Conservation (phyloP, 2,329 filamentous ascomycete genomes). For the Pyricularia sp. region DNA sequence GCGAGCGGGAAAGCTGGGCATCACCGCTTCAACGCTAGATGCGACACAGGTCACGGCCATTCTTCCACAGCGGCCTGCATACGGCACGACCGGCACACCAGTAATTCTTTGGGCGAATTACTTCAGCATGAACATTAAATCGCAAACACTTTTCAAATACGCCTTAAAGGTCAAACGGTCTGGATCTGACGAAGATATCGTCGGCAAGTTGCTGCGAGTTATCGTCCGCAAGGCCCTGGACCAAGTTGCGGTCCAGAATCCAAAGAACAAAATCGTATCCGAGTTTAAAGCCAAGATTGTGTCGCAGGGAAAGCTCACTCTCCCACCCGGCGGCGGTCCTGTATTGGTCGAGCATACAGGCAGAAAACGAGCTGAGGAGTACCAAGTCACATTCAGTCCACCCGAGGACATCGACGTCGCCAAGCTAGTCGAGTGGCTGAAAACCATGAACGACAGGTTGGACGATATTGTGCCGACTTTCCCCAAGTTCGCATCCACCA, state of each 20-base stretch:
- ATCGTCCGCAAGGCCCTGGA: constrained; percentile 8
- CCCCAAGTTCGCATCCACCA: constrained; percentile 33
- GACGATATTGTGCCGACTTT: constrained; percentile 23
- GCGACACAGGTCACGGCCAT: not conserved
- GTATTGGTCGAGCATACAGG: constrained; percentile 23
- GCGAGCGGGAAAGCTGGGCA: constrained; percentile 22
- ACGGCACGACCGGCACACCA: constrained; percentile 27
- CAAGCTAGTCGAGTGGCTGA: constrained; percentile 30
- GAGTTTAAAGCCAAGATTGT: constrained; percentile 35
- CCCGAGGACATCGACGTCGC: constrained; percentile 24
- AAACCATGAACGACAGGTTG: constrained; percentile 24
- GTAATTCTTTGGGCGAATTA: constrained; percentile 42
- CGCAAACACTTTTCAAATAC: constrained; percentile 30
- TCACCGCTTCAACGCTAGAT: constrained; percentile 7
- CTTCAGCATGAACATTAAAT: constrained; percentile 29
- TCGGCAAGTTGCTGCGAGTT: constrained; percentile 8
- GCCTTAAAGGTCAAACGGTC: constrained; percentile 12
- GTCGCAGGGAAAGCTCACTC: constrained; percentile 21
- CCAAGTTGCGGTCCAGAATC: constrained; percentile 21
- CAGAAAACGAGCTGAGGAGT: constrained; percentile 19
- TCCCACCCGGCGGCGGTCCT: constrained; percentile 21
- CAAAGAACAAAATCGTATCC: constrained; percentile 13
- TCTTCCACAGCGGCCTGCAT: constrained; percentile 36
- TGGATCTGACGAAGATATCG: constrained; percentile 16
- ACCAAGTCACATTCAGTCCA: constrained; percentile 27